These are phyloP conservation scores for Amanita phalloides DNA, from an alignment of 768 basidiomycete species.

Conservation along the genomic window DNA sequence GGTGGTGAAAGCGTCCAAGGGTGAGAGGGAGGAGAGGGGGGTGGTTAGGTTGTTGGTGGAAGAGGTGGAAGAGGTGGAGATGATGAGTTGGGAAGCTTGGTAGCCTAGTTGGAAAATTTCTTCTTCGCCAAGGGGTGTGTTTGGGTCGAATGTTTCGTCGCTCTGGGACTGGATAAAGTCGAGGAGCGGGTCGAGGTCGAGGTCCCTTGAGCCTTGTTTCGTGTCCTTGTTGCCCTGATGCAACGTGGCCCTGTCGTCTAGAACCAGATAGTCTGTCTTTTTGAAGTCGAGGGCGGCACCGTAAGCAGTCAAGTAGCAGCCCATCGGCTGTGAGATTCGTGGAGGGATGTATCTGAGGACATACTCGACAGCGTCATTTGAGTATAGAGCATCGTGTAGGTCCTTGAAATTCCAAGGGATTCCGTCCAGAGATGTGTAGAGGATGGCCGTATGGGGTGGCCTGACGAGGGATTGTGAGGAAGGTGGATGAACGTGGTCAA, in stretches of 20 bases:
- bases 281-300: slow-evolving; percentile 91
- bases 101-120: slow-evolving; percentile 63
- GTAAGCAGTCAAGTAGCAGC: slow-evolving; percentile 68
- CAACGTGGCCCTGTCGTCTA: slow-evolving; percentile 64
- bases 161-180: slow-evolving; percentile 16
- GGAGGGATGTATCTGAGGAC: slow-evolving; percentile 63
- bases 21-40: slow-evolving; percentile 27
- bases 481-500: slow-evolving; percentile 67
- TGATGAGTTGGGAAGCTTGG: slow-evolving; percentile 68
- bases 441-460: slow-evolving; percentile 56
- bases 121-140: slow-evolving; percentile 33
- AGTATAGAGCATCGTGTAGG: slow-evolving; percentile 55
- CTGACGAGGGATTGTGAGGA: slow-evolving; percentile 30
- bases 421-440: slow-evolving; percentile 56
- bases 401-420: slow-evolving; percentile 53
- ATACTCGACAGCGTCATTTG: slow-evolving; percentile 50
- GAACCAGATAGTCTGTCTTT: slow-evolving; percentile 91
- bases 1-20: slow-evolving; percentile 46
- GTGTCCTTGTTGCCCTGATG: not conserved
- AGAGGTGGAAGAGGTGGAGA: slow-evolving; percentile 15
- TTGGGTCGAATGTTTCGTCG: slow-evolving; percentile 20
- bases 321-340: not conserved
- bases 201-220: not conserved
- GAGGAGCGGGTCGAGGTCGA: slow-evolving; percentile 3
- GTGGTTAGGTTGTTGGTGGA: not conserved